Percentiles rank a stretch among this genome's conserved stretches.
These are phyloP conservation scores for Arthroderma sp. DNA, from an alignment of 2,329 filamentous ascomycete genomes.

Conservation along the genomic window DNA sequence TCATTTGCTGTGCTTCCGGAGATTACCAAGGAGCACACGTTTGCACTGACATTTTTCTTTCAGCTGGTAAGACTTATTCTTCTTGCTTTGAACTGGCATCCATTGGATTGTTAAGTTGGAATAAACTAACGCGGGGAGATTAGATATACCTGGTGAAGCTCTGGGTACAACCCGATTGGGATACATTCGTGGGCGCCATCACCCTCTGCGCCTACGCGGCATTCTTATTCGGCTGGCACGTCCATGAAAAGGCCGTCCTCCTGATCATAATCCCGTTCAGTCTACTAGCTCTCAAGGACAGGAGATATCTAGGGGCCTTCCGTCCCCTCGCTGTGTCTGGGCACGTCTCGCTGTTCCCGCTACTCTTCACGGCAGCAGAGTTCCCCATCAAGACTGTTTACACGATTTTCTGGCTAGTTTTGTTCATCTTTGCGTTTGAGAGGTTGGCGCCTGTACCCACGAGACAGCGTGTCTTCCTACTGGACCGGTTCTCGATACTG, in stretches of 20 bases:
- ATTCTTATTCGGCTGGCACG: slow-evolving; percentile 96
- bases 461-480: slow-evolving; percentile 68
- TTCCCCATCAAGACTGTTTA: slow-evolving; percentile 91
- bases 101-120: too few relatives aligned
- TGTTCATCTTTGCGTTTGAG: slow-evolving; percentile 79
- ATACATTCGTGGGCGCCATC: slow-evolving; percentile 75
- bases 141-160: slow-evolving; percentile 65
- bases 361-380: slow-evolving; percentile 82
- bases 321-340: slow-evolving; percentile 82
- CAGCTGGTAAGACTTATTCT: slow-evolving; percentile 44
- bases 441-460: slow-evolving; percentile 71
- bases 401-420: slow-evolving; percentile 78
- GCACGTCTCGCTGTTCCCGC: slow-evolving; percentile 86
- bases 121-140: too few relatives aligned
- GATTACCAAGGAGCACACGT: slow-evolving; percentile 66
- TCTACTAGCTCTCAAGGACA: slow-evolving; percentile 76
- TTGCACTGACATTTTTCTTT: slow-evolving; percentile 68
- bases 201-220: slow-evolving; percentile 92
- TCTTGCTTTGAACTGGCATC: too few relatives aligned
- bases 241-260: slow-evolving; percentile 93
- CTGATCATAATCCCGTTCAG: slow-evolving; percentile 92
- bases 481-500: slow-evolving; percentile 78
- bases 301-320: slow-evolving; percentile 83
- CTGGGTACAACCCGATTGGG: slow-evolving; percentile 69
- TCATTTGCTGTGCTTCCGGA: slow-evolving; percentile 87